A percentile compares a stretch with the other conserved stretches of the same genome.
Conservation (phyloP, 345 rosid species). For the Dimocarpus longan region DNA sequence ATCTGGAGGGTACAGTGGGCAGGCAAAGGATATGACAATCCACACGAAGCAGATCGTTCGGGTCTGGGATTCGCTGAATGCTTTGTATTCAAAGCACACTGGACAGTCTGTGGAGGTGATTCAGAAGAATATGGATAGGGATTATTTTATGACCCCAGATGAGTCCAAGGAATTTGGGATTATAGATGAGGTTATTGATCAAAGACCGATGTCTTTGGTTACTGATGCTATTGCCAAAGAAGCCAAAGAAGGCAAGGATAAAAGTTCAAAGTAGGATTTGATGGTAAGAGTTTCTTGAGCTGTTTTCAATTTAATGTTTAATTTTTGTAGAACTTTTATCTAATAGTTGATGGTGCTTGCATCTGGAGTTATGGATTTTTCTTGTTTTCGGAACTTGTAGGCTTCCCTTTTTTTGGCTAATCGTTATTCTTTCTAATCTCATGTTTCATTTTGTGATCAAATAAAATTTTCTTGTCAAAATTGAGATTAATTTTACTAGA, state of each 20-base stretch:
- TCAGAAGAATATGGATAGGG: conserved; percentile 95
- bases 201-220: conserved; percentile 79
- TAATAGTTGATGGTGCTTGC: conserved; percentile 9
- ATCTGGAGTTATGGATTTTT: conserved; percentile 10
- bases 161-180: conserved; percentile 95
- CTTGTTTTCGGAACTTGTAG: background rate
- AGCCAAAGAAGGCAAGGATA: conserved; percentile 62
- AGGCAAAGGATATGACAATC: conserved; percentile 91
- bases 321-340: conserved; percentile 8
- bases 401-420: background rate
- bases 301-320: conserved; percentile 7
- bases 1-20: conserved; percentile 97
- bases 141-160: conserved; percentile 90
- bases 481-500: background rate
- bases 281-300: conserved; percentile 21
- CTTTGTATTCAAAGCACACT: conserved; percentile 71
- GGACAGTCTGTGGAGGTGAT: conserved; percentile 74
- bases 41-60: conserved; percentile 95
- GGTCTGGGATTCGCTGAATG: conserved; percentile 86
- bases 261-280: conserved; percentile 53
- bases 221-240: conserved; percentile 74
- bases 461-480: background rate
- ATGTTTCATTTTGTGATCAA: background rate
- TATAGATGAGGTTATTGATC: conserved; percentile 92
- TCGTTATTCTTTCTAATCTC: background rate